Base-by-base conservation (phyloP, 768 basidiomycete species). In the Porpolomopsis calyptriformis region DNA sequence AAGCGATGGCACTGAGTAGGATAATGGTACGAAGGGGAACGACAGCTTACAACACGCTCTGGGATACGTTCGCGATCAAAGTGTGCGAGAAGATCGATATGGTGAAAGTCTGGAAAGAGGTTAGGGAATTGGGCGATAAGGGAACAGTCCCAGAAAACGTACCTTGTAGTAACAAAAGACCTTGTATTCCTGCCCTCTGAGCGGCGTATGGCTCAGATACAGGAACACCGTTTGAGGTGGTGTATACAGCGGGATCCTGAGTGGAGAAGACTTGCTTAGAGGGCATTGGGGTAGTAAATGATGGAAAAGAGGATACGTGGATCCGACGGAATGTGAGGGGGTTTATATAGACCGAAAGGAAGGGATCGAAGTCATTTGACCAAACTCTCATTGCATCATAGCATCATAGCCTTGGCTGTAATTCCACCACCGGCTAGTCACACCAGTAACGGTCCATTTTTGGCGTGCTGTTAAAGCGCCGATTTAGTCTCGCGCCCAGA, bases 1-100 rank as follows among this genome's bases (percentile, higher is more conserved):
- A 57, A 26, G 63, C 51, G 48, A 58, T 54, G 46, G 55, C 52
- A 59, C 64, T 57, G 39, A 58, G 53, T 36, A 57, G 38, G 9
- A 33, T 6, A 4, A 46, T 36, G n/a, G 14, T 18, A 39, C 4
- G 4, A 1, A 40, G 26, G 20, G 25, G 36, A 27, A 31, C 22
- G 19, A 26, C 14, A 11, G 70, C 78, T 53, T 63, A 82, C 90
- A 53, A 88, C 83, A 64, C 90, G 88, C 73, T 94, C 90, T 12
- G 93, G 94, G 57, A 98, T 94, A 61, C 94, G 85, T 65, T 96
- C 92, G 49, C 88, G 82, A 62, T 89, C 87, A 56, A 93, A 92
- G 70, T 94, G 92, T 12, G 88, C 82, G 51, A 98, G 78, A 40
- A 85, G 70, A 66, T 91, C 89, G 58, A 93, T 82, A 64, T 86